Base-by-base conservation (phyloP, 306 rosid genomes). In the Lupinus albus region DNA sequence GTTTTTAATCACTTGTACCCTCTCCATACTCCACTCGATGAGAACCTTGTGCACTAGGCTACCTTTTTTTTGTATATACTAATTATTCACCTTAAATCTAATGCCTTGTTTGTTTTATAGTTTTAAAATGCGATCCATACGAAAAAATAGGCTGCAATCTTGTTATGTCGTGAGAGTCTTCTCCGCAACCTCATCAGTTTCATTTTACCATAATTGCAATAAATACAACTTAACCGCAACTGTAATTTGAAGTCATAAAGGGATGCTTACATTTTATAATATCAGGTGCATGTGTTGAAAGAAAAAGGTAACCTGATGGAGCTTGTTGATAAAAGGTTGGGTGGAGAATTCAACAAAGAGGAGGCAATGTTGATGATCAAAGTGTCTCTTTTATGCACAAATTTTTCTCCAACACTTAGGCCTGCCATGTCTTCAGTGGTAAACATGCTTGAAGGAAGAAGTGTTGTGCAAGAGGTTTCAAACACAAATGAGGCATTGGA, bases 381-480 rank as follows among this genome's bases (percentile, higher is more conserved):
- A 3, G 84, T 80, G 57, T 76, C 78, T 47, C 73, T 76, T 51
- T 17, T 72, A 39, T 80, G 79, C 69, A 49, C 84, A 15, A 54
- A 52, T 52, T 47, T 28, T 28, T 45, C 81, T 20, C 61, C 75
- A 4, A 5, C 57, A 0, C 52, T 35, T 2, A 54, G 84, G 72
- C 84, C 84, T 1, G 6, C 76, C 47, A 80, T 80, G 84, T 67
- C 81, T 72, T 72, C 61, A 7, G 84, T 76, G 14, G 61, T 80
- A 59, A 80, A 80, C 84, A 80, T 80, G 71, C 80, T 80, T 52
- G 78, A 80, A 71, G 84, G 80, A 35, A 80, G 41, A 62, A 61
- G 49, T 2, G 5, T 13, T 41, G 72, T 67, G 39, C 49, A 58
- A 18, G 84, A 80, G 9, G 48, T 46, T 32, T 25, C 62, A 21